A percentile compares a stretch with the other conserved stretches of the same genome.
phyloP scores from a whole-genome alignment of 139 green algal species.

The Coelastrella sp. region DNA sequence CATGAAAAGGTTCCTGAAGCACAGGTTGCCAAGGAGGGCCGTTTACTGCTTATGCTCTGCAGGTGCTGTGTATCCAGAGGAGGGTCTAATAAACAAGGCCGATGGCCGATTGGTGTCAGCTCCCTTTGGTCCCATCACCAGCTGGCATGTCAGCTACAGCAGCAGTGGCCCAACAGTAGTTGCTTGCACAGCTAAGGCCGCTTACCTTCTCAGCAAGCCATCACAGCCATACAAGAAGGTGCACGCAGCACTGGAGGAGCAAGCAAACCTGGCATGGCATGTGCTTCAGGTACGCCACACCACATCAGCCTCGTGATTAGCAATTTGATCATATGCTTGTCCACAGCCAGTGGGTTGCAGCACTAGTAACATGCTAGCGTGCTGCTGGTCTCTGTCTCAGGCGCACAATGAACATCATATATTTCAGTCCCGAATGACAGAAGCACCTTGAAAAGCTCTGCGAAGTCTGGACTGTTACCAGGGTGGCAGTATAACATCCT shows the following conservation, averaged over 20 bases:
- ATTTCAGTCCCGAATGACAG: no score
- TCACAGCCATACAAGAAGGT: slow-evolving; percentile 69
- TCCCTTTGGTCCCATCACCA: slow-evolving; percentile 66
- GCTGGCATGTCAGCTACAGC: slow-evolving; percentile 57
- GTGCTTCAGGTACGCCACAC: slow-evolving; percentile 24
- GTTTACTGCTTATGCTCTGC: not conserved
- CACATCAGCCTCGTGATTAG: not conserved
- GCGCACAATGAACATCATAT: no score
- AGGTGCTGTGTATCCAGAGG: slow-evolving; percentile 63
- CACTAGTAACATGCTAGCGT: not conserved
- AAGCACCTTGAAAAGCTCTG: no score
- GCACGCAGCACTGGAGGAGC: slow-evolving; percentile 62
- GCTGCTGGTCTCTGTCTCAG: no score
- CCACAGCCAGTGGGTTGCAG: not conserved
- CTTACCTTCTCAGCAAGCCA: slow-evolving; percentile 62
- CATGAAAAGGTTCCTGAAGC: not conserved
- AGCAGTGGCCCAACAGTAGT: not conserved
- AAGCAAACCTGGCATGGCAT: slow-evolving; percentile 62
- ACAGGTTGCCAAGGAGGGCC: not conserved
- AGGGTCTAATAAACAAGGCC: slow-evolving; percentile 54
- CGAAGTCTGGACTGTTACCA: no score
- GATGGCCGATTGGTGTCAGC: slow-evolving; percentile 46
- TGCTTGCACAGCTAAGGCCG: slow-evolving; percentile 44
- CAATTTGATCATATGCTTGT: not conserved
- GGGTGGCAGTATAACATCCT: no score